Evolutionary conservation across 257 asterid genomes (phyloP).

Genomic region (Gynochthodes officinalis): DNA sequence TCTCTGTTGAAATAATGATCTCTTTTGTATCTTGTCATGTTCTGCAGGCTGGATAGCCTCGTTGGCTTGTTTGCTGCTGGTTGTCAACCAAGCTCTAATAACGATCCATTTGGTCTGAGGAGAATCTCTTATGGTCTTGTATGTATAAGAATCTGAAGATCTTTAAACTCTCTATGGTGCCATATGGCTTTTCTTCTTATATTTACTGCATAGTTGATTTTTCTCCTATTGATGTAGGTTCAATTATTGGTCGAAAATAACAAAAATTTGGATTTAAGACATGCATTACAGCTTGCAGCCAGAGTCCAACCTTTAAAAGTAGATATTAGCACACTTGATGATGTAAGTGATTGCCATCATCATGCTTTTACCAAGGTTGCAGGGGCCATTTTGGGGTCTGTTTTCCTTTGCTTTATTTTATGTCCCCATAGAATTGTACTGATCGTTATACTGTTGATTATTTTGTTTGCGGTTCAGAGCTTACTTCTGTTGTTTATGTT

Average conservation of each 20-base stretch:
- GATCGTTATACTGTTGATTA: background rate
- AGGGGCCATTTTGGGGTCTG: background rate
- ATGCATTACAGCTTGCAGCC: conserved; percentile 83
- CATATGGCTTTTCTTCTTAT: background rate
- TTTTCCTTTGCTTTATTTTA: background rate
- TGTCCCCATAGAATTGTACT: background rate
- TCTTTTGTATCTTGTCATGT: conserved; percentile 5
- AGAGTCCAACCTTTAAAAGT: conserved; percentile 81
- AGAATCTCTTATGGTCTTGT: conserved; percentile 93
- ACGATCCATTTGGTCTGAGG: conserved; percentile 93
- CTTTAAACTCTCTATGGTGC: conserved; percentile 10
- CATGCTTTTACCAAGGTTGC: background rate
- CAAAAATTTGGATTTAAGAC: conserved; percentile 67
- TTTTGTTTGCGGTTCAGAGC: background rate
- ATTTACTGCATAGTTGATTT: background rate
- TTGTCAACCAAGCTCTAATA: conserved; percentile 87
- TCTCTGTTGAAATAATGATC: background rate
- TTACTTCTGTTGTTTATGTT: conserved; percentile 1
- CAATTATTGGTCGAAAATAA: conserved; percentile 78
- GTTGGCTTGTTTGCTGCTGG: conserved; percentile 97
- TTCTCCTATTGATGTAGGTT: conserved; percentile 47
- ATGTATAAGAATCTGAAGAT: conserved; percentile 30
- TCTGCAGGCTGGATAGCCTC: conserved; percentile 89
- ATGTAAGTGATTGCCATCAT: conserved; percentile 39
- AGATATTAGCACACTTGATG: conserved; percentile 54